A percentile compares a stretch with the other conserved stretches of the same genome.
Evolutionary conservation across 2,329 filamentous ascomycete genomes (phyloP).

Genomic region (Penicillium polonicum): DNA sequence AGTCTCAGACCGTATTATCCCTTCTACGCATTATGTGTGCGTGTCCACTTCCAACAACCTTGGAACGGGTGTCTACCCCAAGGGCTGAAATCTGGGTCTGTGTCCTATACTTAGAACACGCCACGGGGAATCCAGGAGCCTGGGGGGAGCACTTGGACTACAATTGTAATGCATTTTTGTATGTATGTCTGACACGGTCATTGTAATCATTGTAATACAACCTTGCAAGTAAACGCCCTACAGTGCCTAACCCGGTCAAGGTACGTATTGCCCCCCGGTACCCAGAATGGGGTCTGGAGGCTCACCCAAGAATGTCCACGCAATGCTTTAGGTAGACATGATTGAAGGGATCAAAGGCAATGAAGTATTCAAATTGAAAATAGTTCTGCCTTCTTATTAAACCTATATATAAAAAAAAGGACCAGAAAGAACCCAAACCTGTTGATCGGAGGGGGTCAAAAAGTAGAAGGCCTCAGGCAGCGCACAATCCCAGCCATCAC

Average conservation of each 20-base stretch:
- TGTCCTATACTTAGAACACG: conserved; percentile 13
- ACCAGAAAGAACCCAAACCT: background rate
- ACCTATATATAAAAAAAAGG: background rate
- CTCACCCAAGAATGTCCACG: conserved; percentile 8
- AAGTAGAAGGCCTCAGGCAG: conserved; percentile 7
- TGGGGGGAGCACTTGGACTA: background rate
- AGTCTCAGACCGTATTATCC: background rate
- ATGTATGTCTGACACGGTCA: background rate
- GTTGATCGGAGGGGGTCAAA: conserved; percentile 9
- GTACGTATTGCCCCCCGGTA: conserved; percentile 4
- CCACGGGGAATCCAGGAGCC: conserved; percentile 6
- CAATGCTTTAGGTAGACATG: conserved; percentile 10
- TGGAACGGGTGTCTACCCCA: conserved; percentile 2
- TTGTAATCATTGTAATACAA: conserved; percentile 2
- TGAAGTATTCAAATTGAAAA: background rate
- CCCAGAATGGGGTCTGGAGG: conserved; percentile 7
- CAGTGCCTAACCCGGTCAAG: background rate
- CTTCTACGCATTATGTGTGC: background rate
- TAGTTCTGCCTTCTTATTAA: conserved; percentile 2
- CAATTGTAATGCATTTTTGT: background rate
- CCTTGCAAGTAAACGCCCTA: background rate
- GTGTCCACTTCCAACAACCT: conserved; percentile 1
- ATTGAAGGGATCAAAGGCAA: background rate
- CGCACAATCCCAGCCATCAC: conserved; percentile 30
- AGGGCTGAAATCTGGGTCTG: conserved; percentile 6